Evolutionary conservation across 2,329 filamentous ascomycete species (phyloP), one percentile per base, ranked within the genome.

Genomic region (Fusarium papillatum): DNA sequence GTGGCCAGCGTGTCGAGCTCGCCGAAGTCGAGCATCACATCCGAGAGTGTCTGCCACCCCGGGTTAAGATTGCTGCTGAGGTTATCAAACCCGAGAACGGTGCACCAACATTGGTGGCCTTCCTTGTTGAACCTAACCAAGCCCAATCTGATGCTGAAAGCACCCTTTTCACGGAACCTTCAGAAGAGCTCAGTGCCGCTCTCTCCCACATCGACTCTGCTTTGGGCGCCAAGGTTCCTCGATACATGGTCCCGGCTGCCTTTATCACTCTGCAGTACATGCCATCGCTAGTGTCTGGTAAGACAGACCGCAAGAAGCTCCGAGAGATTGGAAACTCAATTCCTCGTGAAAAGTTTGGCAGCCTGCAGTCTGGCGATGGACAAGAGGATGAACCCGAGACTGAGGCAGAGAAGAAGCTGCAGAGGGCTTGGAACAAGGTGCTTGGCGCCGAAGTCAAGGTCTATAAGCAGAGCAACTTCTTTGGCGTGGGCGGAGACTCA

Each of bases 21-120:
- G 85, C 86, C 7, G 87, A 60, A 89, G 87, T 89, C 16, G 87
- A 89, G 75, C 85, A 87, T 70, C 85, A 88, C 72, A 84, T 88
- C 69, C 81, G 82, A 11, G 80, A 83, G 59, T 46, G 67, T 57
- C 74, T 89, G 24, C 85, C 86, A 0, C 70, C 81, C 0, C 82
- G 82, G 2, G 84, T 83, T 3, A 84, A 83, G 48, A 85, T 88
- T 2, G 85, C 59, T 29, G 24, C 57, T n/a, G 57, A 39, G 36
- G 57, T 60, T 41, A 87, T 88, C 73, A 85, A n/a, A 81, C 81
- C 11, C 82, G 87, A 59, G 84, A 71, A 60, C 22, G 70, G 73
- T 31, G 69, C 71, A 38, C 70, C 74, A 2, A 76, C 70, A 61
- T 68, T 76, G 24, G 74, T 76, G 22, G 74, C 36, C 68, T 6